These are phyloP conservation scores for Eragrostis tef DNA, from an alignment of 202 grass and related monocot genomes.

Conservation along the genomic window DNA sequence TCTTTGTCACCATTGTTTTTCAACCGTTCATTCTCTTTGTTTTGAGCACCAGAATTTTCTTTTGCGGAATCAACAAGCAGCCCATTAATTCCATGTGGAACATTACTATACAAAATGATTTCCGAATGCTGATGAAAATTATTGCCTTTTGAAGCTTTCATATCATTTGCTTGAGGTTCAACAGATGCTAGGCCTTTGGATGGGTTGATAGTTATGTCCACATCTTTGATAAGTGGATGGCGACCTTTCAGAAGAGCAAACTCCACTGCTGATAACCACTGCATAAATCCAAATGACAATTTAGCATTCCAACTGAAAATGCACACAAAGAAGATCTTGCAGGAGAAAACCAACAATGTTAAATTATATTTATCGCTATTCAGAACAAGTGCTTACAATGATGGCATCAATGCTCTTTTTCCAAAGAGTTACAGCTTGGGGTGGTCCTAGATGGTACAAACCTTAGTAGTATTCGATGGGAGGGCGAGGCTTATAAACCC, in stretches of 20 bases:
- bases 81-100: slow-evolving; percentile 61
- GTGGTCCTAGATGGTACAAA: too few relatives aligned
- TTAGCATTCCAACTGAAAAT: slow-evolving; percentile 31
- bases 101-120: slow-evolving; percentile 51
- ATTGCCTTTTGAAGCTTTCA: slow-evolving; percentile 36
- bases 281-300: slow-evolving; percentile 53
- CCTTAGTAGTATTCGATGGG: too few relatives aligned
- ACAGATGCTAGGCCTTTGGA: slow-evolving; percentile 76
- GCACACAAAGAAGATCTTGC: not conserved
- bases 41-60: slow-evolving; percentile 50
- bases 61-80: slow-evolving; percentile 62
- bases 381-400: slow-evolving; percentile 12
- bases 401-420: too few relatives aligned
- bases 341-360: not conserved
- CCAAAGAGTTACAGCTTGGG: too few relatives aligned
- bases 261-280: slow-evolving; percentile 95
- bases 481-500: too few relatives aligned
- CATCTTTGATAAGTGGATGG: slow-evolving; percentile 91
- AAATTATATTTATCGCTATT: not conserved
- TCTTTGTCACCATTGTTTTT: slow-evolving; percentile 39
- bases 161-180: slow-evolving; percentile 50
- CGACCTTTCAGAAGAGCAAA: slow-evolving; percentile 91
- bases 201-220: slow-evolving; percentile 82
- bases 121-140: slow-evolving; percentile 40
- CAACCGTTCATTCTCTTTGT: slow-evolving; percentile 45